A percentile compares a stretch with the other conserved stretches of the same genome.
Conservation (phyloP, 306 rosid genomes). For the Lotus japonicus region DNA sequence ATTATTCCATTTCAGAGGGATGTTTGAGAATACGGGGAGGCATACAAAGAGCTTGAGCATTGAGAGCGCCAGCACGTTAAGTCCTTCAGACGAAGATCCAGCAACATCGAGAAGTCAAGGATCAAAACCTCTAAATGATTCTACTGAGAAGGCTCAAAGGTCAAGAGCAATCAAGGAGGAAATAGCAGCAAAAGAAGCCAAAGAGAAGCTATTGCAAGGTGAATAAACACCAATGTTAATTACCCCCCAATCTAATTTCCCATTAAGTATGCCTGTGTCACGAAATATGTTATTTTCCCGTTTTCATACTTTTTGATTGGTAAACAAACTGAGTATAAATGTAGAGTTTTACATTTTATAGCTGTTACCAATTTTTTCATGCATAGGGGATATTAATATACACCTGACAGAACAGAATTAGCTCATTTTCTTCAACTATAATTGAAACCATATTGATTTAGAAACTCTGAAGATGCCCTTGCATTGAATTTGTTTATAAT, state of each 20-base stretch:
- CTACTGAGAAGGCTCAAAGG: conserved; percentile 16
- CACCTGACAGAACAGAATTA: too few relatives aligned
- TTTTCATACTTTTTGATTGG: too few relatives aligned
- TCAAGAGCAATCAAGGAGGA: conserved; percentile 41
- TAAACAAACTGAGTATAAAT: too few relatives aligned
- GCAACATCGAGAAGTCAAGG: conserved; percentile 33
- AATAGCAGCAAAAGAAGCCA: conserved; percentile 41
- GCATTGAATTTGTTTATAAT: not conserved
- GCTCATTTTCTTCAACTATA: too few relatives aligned
- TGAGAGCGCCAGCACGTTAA: conserved; percentile 34
- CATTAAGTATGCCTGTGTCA: too few relatives aligned
- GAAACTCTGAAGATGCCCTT: not conserved
- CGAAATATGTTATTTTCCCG: too few relatives aligned
- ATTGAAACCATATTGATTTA: not conserved
- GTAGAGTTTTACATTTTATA: too few relatives aligned
- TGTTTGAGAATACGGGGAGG: conserved; percentile 39
- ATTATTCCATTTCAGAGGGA: conserved; percentile 38
- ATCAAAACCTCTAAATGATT: conserved; percentile 25
- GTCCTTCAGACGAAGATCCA: conserved; percentile 33
- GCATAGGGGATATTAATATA: not conserved
- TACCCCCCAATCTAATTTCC: not conserved
- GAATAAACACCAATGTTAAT: not conserved
- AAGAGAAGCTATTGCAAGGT: conserved; percentile 48
- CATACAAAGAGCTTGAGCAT: conserved; percentile 66
- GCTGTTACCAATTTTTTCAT: not conserved